Conservation (phyloP, 2,329 filamentous ascomycete genomes). For the Phoma sp. region DNA sequence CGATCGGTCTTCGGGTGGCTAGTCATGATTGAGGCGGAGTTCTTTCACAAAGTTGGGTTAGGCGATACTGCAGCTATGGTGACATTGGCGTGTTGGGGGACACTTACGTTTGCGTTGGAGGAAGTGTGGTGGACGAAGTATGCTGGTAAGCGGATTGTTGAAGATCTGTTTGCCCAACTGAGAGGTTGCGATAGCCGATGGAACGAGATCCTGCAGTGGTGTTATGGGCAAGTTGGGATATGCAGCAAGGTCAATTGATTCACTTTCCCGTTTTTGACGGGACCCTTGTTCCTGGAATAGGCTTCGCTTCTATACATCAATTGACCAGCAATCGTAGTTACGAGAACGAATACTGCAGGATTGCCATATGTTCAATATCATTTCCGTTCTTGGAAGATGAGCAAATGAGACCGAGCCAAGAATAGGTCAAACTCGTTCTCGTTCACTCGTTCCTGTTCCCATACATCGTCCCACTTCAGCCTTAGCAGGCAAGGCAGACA, state of each 20-base stretch:
- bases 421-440: too few relatives aligned
- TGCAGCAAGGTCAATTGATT: not conserved
- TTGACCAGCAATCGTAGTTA: too few relatives aligned
- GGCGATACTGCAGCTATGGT: conserved; percentile 4
- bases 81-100: not conserved
- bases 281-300: too few relatives aligned
- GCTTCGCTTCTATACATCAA: too few relatives aligned
- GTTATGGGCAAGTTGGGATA: conserved; percentile 3
- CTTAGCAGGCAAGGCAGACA: too few relatives aligned
- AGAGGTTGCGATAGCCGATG: not conserved
- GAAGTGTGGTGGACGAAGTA: conserved; percentile 7
- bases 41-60: not conserved
- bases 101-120: conserved; percentile 1
- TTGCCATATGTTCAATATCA: not conserved
- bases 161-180: not conserved
- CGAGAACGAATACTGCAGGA: not conserved
- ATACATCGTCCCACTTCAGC: too few relatives aligned
- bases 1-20: conserved; percentile 1
- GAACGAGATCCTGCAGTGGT: not conserved
- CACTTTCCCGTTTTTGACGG: not conserved
- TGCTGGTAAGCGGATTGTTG: not conserved
- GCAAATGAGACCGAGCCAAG: too few relatives aligned
- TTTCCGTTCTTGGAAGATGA: too few relatives aligned
- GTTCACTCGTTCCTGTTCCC: too few relatives aligned
- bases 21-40: not conserved